These are phyloP conservation scores for Inonotus hispidus DNA, from an alignment of 1,284 basidiomycete species.

Conservation along the genomic window DNA sequence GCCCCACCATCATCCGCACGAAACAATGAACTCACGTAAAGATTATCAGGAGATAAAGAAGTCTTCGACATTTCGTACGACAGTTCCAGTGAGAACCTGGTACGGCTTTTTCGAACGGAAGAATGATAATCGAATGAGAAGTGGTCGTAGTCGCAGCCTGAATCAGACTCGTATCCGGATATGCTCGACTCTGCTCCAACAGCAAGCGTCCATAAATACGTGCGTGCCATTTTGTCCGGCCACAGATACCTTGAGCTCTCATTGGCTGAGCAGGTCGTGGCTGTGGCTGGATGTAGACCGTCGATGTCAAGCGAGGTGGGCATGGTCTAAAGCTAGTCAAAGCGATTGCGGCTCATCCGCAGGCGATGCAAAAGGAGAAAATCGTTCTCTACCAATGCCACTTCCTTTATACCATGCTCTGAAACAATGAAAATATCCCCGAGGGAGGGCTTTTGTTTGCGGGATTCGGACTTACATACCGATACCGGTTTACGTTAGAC, in stretches of 20 bases:
- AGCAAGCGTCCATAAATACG: slow-evolving; percentile 16
- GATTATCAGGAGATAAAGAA: neutral
- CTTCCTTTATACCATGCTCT: neutral
- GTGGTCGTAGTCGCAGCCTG: neutral
- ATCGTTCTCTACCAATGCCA: neutral
- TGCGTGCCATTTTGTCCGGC: slow-evolving; percentile 4
- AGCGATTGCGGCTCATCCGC: neutral
- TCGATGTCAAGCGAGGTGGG: neutral
- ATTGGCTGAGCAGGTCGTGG: neutral
- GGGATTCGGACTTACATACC: neutral
- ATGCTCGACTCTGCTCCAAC: slow-evolving; percentile 2
- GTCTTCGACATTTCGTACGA: neutral
- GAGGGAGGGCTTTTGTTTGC: neutral
- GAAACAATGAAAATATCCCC: neutral
- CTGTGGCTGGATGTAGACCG: neutral
- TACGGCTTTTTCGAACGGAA: neutral
- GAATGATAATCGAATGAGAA: neutral
- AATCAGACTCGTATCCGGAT: neutral
- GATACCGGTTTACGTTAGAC: neutral
- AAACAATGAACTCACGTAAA: slow-evolving; percentile 1
- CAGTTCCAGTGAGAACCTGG: neutral
- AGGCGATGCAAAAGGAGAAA: neutral
- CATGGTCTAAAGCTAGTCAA: neutral
- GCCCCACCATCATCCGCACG: neutral
- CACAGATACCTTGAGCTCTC: neutral